Percentiles rank a stretch among this genome's conserved stretches.
Evolutionary conservation across 495 filamentous ascomycete genomes (phyloP).

Genomic region (Niebla homalea): DNA sequence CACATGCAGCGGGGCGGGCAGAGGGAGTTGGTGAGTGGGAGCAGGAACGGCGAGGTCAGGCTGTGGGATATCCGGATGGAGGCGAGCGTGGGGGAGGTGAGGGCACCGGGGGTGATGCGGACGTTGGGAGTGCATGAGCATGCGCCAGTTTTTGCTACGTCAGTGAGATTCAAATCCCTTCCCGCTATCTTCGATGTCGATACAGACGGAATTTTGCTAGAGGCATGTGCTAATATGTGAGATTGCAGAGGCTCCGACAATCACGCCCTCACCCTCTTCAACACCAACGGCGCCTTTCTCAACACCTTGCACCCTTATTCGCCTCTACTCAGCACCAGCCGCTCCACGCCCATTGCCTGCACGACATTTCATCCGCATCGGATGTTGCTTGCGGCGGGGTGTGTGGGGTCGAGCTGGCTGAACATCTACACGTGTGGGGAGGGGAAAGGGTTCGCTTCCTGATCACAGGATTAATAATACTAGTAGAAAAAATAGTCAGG

Average conservation of each 20-base stretch:
- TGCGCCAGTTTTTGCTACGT: conserved; percentile 91
- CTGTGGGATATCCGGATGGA: conserved; percentile 94
- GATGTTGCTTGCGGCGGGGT: conserved; percentile 78
- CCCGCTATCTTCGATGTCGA: not conserved
- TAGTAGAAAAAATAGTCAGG: too few relatives aligned
- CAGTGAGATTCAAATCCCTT: conserved; percentile 28
- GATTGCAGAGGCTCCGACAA: conserved; percentile 62
- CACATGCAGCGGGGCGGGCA: conserved; percentile 95
- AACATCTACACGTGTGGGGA: conserved; percentile 52
- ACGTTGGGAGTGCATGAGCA: conserved; percentile 93
- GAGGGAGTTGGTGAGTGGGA: conserved; percentile 76
- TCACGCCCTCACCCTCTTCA: conserved; percentile 83
- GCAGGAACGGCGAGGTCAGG: conserved; percentile 80
- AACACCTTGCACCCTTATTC: conserved; percentile 78
- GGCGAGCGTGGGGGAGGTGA: conserved; percentile 54
- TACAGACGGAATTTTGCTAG: not conserved
- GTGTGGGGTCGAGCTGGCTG: conserved; percentile 55
- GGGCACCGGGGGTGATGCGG: conserved; percentile 60
- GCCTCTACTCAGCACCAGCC: conserved; percentile 68
- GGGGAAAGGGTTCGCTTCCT: not conserved
- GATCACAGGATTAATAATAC: not conserved
- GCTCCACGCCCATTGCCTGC: conserved; percentile 64
- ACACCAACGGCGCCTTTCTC: conserved; percentile 63
- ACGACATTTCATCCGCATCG: conserved; percentile 94
- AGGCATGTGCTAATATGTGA: not conserved